A percentile compares a stretch with the other conserved stretches of the same genome.
Evolutionary conservation across 805 yeast species (phyloP).

Genomic region (Vanderwaltozyma tropicalis): DNA sequence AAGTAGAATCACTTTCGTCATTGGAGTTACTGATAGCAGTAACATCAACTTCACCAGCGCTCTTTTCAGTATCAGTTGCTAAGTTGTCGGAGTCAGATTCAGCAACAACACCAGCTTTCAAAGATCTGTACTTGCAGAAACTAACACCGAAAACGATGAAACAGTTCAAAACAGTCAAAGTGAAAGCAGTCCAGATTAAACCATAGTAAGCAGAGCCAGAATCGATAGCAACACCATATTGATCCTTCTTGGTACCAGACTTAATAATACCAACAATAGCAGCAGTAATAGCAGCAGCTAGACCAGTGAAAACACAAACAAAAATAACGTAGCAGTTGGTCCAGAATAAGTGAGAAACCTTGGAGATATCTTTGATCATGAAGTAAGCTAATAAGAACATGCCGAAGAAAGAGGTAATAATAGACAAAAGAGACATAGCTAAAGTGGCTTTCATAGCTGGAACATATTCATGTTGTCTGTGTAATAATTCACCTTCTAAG

Average conservation of each 20-base stretch:
- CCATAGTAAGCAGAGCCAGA: constrained; percentile 21
- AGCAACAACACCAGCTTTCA: background rate
- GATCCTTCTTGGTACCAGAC: constrained; percentile 24
- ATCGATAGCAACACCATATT: constrained; percentile 20
- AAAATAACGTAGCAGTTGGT: constrained; percentile 10
- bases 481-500: constrained; percentile 22
- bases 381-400: constrained; percentile 8
- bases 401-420: constrained; percentile 17
- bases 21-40: constrained; percentile 1
- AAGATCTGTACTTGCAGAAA: background rate
- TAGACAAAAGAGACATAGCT: constrained; percentile 21
- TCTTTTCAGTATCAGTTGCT: background rate
- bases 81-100: constrained; percentile 1
- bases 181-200: constrained; percentile 24
- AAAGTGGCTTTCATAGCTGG: constrained; percentile 26
- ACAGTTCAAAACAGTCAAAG: constrained; percentile 16
- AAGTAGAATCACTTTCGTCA: constrained; percentile 2
- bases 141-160: constrained; percentile 5
- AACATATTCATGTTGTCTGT: constrained; percentile 23
- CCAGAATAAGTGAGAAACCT: constrained; percentile 9
- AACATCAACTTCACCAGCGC: background rate
- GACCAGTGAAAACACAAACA: constrained; percentile 18
- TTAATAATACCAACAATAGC: constrained; percentile 24
- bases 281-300: constrained; percentile 22
- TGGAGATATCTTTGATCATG: constrained; percentile 2